These are phyloP conservation scores for Leccinum arenicola DNA, from an alignment of 768 basidiomycete species.

Conservation along the genomic window DNA sequence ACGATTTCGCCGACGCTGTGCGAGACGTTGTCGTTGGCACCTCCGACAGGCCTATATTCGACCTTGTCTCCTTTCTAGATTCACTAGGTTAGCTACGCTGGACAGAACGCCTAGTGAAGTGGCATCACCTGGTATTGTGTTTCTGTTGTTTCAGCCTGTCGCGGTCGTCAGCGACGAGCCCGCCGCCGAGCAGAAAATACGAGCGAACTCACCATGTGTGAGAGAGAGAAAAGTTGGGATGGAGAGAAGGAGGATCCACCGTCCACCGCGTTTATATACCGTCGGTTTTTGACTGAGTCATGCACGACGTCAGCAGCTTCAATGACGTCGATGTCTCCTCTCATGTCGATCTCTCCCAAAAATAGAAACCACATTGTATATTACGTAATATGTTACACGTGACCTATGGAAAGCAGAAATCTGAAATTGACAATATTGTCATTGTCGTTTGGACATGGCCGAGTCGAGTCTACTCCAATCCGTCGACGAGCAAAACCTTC, in stretches of 20 bases:
- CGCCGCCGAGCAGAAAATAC: rapidly evolving
- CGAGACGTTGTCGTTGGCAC: constrained; percentile 36
- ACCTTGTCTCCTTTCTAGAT: constrained; percentile 38
- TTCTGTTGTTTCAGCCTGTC: constrained; percentile 19
- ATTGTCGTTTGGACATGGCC: constrained; percentile 17
- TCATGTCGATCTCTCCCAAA: constrained; percentile 5
- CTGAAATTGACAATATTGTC: background rate
- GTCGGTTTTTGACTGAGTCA: constrained; percentile 9
- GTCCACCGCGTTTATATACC: constrained; percentile 14
- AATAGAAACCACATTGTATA: constrained; percentile 1
- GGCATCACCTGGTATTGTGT: constrained; percentile 24
- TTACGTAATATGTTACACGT: background rate
- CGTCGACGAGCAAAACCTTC: constrained; percentile 21
- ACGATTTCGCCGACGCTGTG: constrained; percentile 37
- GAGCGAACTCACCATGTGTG: constrained; percentile 11
- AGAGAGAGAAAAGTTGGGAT: background rate
- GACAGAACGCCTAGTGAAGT: too few relatives aligned
- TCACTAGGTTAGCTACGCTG: background rate
- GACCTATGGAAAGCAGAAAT: background rate
- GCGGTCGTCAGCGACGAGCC: constrained; percentile 1
- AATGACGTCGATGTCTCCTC: constrained; percentile 20
- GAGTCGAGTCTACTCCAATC: constrained; percentile 24
- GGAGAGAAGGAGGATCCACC: background rate
- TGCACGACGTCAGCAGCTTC: constrained; percentile 12
- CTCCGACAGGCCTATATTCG: constrained; percentile 45